phyloP scores from a whole-genome alignment of 108 stramenopile species.

The Conticribra guillardii region DNA sequence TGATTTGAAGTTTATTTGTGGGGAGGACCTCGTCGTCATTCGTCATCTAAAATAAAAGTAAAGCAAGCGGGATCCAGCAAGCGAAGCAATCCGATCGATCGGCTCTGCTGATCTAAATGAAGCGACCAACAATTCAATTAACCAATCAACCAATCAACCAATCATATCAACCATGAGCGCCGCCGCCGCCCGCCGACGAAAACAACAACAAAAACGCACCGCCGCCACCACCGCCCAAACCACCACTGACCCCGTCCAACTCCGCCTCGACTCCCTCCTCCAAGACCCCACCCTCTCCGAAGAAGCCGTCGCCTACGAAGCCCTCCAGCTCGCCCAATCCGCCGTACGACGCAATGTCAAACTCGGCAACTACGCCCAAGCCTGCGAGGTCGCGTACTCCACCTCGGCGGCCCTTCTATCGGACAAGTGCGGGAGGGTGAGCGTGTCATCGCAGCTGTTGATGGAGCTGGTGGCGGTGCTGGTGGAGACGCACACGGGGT shows the following conservation, averaged over 20 bases:
- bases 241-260: constrained; percentile 57
- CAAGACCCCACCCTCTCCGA: constrained; percentile 54
- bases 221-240: constrained; percentile 37
- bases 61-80: no score
- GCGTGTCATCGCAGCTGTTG: constrained; percentile 79
- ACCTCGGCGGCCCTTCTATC: constrained; percentile 53
- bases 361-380: constrained; percentile 59
- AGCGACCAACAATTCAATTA: no score
- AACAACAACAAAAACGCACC: constrained; percentile 70
- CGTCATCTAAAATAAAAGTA: no score
- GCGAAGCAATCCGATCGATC: no score
- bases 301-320: constrained; percentile 87
- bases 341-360: constrained; percentile 76
- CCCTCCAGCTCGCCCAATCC: constrained; percentile 84
- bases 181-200: constrained; percentile 86
- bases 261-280: constrained; percentile 64
- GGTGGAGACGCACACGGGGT: constrained; percentile 74
- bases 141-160: background rate
- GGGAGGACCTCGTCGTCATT: no score
- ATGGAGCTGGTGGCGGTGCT: constrained; percentile 66
- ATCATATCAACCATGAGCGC: constrained; percentile 65
- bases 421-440: constrained; percentile 62
- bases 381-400: constrained; percentile 62
- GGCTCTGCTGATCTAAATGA: background rate
- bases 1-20: no score